Evolutionary conservation across 257 asterid species (phyloP).

Genomic region (Avicennia marina): DNA sequence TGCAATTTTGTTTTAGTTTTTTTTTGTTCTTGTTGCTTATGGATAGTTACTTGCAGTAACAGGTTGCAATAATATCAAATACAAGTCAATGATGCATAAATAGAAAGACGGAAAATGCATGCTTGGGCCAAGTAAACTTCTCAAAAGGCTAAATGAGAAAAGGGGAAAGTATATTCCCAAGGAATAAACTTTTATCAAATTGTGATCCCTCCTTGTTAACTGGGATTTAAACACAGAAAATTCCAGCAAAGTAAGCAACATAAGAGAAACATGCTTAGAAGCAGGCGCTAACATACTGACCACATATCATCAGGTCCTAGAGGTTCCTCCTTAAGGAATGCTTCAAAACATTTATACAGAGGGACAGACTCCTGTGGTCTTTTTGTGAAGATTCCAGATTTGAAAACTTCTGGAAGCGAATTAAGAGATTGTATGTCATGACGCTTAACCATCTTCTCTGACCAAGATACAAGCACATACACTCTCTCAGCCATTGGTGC

Average conservation of each 20-base stretch:
- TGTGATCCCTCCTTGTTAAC: too few relatives aligned
- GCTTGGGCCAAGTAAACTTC: conserved; percentile 6
- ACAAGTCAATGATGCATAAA: neutral
- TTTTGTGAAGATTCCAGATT: conserved; percentile 53
- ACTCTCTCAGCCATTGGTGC: conserved; percentile 35
- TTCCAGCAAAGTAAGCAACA: conserved; percentile 12
- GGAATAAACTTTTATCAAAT: neutral
- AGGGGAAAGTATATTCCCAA: neutral
- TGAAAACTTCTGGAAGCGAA: conserved; percentile 74
- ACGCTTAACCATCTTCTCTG: conserved; percentile 47
- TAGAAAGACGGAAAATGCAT: conserved; percentile 1
- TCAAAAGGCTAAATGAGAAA: neutral
- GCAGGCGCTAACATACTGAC: conserved; percentile 47
- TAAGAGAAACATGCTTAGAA: conserved; percentile 5
- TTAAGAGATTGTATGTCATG: conserved; percentile 44
- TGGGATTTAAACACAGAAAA: conserved; percentile 3
- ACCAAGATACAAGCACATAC: conserved; percentile 73
- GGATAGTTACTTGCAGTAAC: neutral
- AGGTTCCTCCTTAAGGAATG: conserved; percentile 96
- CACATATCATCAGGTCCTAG: conserved; percentile 99
- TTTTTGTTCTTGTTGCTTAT: neutral
- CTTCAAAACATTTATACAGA: conserved; percentile 88
- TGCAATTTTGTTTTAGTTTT: too few relatives aligned
- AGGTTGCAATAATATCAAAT: neutral
- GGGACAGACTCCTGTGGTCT: conserved; percentile 81